Conservation (phyloP, 345 rosid genomes). For the Eucalyptus virginea region DNA sequence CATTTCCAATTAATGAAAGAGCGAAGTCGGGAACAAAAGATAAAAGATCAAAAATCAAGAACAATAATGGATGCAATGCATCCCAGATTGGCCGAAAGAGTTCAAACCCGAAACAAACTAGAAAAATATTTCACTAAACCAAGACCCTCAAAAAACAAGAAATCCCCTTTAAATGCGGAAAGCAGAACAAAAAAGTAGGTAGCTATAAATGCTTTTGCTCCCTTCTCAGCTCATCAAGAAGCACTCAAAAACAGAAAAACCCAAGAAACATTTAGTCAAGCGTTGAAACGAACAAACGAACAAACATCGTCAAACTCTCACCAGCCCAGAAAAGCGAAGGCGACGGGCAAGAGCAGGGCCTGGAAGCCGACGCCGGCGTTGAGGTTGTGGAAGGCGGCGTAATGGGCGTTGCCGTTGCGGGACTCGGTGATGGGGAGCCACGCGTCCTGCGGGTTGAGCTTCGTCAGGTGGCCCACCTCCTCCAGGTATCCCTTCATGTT, state of each 20-base stretch:
- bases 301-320: neutral
- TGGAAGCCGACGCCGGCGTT: conserved; percentile 97
- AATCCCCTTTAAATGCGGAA: neutral
- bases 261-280: neutral
- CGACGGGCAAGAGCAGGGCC: conserved; percentile 89
- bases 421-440: conserved; percentile 99
- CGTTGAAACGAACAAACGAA: neutral
- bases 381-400: conserved; percentile 94
- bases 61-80: neutral
- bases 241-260: neutral
- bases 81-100: neutral
- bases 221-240: neutral
- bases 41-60: neutral
- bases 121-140: neutral
- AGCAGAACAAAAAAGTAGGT: neutral
- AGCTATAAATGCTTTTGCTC: neutral
- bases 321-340: conserved; percentile 97
- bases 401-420: conserved; percentile 95
- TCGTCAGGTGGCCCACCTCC: conserved; percentile 90
- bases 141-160: neutral
- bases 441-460: conserved; percentile 96
- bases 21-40: neutral
- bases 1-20: neutral
- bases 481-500: conserved; percentile 94
- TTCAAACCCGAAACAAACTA: neutral